Conservation (phyloP, 2,329 filamentous ascomycete genomes). For the Aspergillus sp. region DNA sequence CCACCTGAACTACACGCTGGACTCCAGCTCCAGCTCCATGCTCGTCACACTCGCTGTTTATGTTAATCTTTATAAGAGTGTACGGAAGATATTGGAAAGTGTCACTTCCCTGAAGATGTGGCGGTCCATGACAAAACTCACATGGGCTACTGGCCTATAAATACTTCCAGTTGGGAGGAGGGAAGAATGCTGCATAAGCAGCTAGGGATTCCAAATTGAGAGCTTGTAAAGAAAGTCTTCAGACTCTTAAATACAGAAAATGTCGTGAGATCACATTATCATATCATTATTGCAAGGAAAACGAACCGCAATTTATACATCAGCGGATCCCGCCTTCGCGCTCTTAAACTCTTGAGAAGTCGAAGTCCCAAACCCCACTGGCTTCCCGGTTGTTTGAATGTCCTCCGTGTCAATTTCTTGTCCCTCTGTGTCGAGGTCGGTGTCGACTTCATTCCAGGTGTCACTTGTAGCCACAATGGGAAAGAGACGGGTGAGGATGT, state of each 20-base stretch:
- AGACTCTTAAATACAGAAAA: neutral
- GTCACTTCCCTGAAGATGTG: too few species aligned
- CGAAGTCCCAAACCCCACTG: conserved; percentile 9
- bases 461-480: conserved; percentile 75
- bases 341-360: conserved; percentile 22
- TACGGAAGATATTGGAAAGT: too few species aligned
- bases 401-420: conserved; percentile 32
- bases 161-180: too few species aligned
- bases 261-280: neutral
- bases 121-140: too few species aligned
- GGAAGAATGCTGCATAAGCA: neutral
- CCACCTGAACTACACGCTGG: too few species aligned
- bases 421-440: conserved; percentile 36
- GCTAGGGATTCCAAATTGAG: neutral
- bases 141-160: too few species aligned
- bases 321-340: conserved; percentile 15
- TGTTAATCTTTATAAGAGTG: too few species aligned
- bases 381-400: conserved; percentile 9
- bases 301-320: conserved; percentile 10
- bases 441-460: conserved; percentile 72
- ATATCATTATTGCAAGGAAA: conserved; percentile 1
- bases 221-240: neutral
- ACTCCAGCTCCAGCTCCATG: too few species aligned
- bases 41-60: too few species aligned
- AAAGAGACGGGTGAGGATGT: conserved; percentile 63